Evolutionary conservation across 2,329 filamentous ascomycete genomes (phyloP).

Genomic region (Stemphylium vesicarium): DNA sequence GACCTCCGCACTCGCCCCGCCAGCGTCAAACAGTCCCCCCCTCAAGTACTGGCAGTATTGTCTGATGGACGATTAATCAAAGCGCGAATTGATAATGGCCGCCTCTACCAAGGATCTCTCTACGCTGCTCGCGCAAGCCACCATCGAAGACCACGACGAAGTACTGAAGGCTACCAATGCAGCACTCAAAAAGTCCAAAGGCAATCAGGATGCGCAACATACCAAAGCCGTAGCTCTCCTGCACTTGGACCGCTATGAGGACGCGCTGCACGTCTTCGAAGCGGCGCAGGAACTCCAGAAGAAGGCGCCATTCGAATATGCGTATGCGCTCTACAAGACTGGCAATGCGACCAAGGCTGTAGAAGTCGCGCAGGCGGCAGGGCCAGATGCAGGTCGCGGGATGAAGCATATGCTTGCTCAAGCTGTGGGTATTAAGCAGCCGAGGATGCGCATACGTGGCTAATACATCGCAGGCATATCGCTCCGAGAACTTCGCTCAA

Average conservation of each 20-base stretch:
- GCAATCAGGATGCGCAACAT: slow-evolving; percentile 67
- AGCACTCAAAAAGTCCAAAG: slow-evolving; percentile 64
- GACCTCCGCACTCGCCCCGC: slow-evolving; percentile 31
- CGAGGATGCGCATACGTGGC: slow-evolving; percentile 2
- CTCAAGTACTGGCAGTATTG: slow-evolving; percentile 3
- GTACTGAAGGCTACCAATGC: slow-evolving; percentile 69
- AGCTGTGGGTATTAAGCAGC: slow-evolving; percentile 54
- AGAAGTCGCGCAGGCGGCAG: slow-evolving; percentile 54
- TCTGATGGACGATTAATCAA: slow-evolving; percentile 34
- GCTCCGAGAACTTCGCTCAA: slow-evolving; percentile 73
- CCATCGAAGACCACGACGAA: slow-evolving; percentile 75
- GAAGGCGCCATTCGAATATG: slow-evolving; percentile 70
- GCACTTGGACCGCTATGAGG: slow-evolving; percentile 82
- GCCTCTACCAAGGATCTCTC: slow-evolving; percentile 56
- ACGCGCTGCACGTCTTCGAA: slow-evolving; percentile 73
- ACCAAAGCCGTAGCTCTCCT: slow-evolving; percentile 76
- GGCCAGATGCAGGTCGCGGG: slow-evolving; percentile 52
- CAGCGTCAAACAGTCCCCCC: slow-evolving; percentile 11
- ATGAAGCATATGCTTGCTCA: slow-evolving; percentile 67
- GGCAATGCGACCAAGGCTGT: slow-evolving; percentile 71
- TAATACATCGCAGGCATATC: slow-evolving; percentile 63
- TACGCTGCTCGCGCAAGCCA: slow-evolving; percentile 62
- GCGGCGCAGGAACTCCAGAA: slow-evolving; percentile 66
- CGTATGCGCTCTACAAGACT: slow-evolving; percentile 84
- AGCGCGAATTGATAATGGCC: slow-evolving; percentile 43